Percentiles rank a stretch among this genome's conserved stretches.
Conservation (phyloP, 371 early-diverging fungal species). For the Apophysomyces trapeziformis region DNA sequence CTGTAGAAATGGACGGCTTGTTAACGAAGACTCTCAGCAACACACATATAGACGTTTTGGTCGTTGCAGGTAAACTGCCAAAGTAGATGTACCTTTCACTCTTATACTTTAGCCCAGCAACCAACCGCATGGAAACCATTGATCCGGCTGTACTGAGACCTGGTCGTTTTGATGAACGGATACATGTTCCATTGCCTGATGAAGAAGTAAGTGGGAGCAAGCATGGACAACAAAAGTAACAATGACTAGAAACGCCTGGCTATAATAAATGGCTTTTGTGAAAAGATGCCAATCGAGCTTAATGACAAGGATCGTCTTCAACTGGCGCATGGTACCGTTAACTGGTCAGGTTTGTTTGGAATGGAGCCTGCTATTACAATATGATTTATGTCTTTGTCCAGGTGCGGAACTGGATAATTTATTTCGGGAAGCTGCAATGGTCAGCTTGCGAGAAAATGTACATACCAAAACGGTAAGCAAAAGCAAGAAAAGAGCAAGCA, state of each 20-base stretch:
- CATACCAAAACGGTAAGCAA: slow-evolving; percentile 44
- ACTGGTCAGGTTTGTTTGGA: slow-evolving; percentile 53
- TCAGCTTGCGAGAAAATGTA: slow-evolving; percentile 60
- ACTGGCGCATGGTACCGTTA: slow-evolving; percentile 40
- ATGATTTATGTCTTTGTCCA: slow-evolving; percentile 9
- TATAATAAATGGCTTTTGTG: slow-evolving; percentile 61
- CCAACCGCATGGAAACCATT: slow-evolving; percentile 75
- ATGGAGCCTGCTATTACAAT: not conserved
- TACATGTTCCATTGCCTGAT: slow-evolving; percentile 95
- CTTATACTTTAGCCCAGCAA: slow-evolving; percentile 40
- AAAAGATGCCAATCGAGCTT: slow-evolving; percentile 61
- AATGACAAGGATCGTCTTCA: slow-evolving; percentile 31
- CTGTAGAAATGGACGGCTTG: slow-evolving; percentile 85
- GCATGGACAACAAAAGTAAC: slow-evolving; percentile 2
- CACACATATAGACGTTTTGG: slow-evolving; percentile 65
- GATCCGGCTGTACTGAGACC: slow-evolving; percentile 97
- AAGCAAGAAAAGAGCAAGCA: not conserved
- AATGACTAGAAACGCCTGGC: slow-evolving; percentile 52
- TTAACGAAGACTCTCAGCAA: slow-evolving; percentile 51
- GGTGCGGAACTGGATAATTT: slow-evolving; percentile 67
- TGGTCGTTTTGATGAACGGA: slow-evolving; percentile 99
- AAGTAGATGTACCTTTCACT: not conserved
- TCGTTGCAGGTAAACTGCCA: slow-evolving; percentile 68
- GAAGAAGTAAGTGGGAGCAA: slow-evolving; percentile 36
- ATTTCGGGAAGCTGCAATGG: slow-evolving; percentile 67